A percentile compares a stretch with the other conserved stretches of the same genome.
Evolutionary conservation across 1,284 basidiomycete species (phyloP).

Genomic region (Trametes hirsuta): DNA sequence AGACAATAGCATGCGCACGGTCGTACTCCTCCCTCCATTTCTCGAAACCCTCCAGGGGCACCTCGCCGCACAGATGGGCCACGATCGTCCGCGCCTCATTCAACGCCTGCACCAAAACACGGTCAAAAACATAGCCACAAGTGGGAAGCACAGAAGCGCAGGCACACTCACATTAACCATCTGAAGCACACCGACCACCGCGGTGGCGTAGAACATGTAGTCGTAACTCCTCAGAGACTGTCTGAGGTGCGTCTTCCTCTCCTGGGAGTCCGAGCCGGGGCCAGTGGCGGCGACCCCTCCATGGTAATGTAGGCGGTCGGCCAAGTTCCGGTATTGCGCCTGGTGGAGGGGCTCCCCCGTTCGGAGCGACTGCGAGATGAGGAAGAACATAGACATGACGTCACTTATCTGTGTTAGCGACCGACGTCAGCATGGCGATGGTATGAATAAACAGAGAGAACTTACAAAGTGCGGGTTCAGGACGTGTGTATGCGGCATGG

Average conservation of each 20-base stretch:
- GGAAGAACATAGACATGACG: conserved; percentile 47
- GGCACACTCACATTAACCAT: conserved; percentile 42
- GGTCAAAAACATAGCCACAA: neutral
- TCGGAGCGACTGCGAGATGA: conserved; percentile 49
- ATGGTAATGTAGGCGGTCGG: conserved; percentile 50
- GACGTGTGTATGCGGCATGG: conserved; percentile 46
- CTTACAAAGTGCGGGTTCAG: conserved; percentile 53
- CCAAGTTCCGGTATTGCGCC: conserved; percentile 45
- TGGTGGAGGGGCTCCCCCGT: conserved; percentile 51
- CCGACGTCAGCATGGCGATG: too few relatives aligned
- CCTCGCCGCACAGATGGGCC: conserved; percentile 48
- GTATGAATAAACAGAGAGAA: neutral
- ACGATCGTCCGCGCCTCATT: conserved; percentile 48
- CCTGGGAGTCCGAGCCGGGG: conserved; percentile 11
- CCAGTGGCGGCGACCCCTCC: conserved; percentile 27
- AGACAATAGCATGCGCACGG: conserved; percentile 22
- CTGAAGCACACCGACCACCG: conserved; percentile 48
- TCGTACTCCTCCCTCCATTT: conserved; percentile 42
- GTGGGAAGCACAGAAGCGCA: too few relatives aligned
- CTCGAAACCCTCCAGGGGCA: conserved; percentile 48
- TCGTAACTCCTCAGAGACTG: conserved; percentile 39
- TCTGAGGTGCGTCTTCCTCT: conserved; percentile 31
- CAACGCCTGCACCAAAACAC: conserved; percentile 36
- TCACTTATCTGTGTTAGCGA: conserved; percentile 42
- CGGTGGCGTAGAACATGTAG: conserved; percentile 51